Evolutionary conservation across 257 asterid genomes (phyloP).

Genomic region (Agastache rugosa): DNA sequence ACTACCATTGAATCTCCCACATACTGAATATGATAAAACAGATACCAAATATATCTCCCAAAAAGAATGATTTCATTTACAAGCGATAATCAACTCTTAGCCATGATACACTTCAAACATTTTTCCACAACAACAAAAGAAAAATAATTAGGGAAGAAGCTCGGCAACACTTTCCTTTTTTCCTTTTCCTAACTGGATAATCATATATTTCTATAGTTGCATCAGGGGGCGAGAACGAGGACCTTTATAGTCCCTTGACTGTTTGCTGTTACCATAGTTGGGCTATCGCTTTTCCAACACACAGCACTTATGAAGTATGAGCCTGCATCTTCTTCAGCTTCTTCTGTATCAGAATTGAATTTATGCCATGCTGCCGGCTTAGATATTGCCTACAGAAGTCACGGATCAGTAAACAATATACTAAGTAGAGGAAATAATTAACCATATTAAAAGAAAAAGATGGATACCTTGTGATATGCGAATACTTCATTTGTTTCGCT

Average conservation of each 20-base stretch:
- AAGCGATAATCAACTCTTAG: slow-evolving; percentile 20
- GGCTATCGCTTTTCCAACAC: slow-evolving; percentile 89
- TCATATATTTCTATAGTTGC: not conserved
- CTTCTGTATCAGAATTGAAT: slow-evolving; percentile 62
- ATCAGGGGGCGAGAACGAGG: slow-evolving; percentile 74
- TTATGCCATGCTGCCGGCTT: slow-evolving; percentile 81
- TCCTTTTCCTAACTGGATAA: not conserved
- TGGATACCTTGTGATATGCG: slow-evolving; percentile 77
- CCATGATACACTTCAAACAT: not conserved
- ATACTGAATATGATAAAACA: not conserved
- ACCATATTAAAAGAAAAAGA: not conserved
- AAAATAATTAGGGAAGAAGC: not conserved
- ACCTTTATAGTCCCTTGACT: slow-evolving; percentile 87
- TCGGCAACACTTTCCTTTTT: not conserved
- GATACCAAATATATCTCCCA: not conserved
- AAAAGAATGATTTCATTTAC: slow-evolving; percentile 28
- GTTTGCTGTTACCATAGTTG: slow-evolving; percentile 79
- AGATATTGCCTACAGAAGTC: slow-evolving; percentile 62
- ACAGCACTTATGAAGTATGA: slow-evolving; percentile 87
- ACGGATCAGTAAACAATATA: not conserved
- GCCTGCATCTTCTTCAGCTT: slow-evolving; percentile 57
- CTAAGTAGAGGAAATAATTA: not conserved
- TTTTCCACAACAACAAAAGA: not conserved
- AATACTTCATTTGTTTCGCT: slow-evolving; percentile 89
- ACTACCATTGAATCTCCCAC: not conserved